Conservation (phyloP, 768 basidiomycete species). For the Lactifluus volemus region DNA sequence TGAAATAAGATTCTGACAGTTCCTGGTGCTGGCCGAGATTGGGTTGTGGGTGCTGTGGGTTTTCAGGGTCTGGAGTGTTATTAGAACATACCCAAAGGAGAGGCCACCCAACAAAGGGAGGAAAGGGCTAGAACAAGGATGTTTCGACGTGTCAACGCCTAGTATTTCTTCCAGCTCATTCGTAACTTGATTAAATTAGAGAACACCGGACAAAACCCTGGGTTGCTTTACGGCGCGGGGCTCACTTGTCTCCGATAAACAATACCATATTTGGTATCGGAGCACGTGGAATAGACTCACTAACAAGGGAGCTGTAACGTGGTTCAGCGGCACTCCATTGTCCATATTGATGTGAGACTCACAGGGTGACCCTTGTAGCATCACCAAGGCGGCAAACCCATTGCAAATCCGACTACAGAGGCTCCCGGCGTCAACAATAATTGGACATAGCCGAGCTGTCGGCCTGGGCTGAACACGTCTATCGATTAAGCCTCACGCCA, state of each 20-base stretch:
- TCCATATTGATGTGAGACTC: background rate
- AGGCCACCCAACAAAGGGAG: background rate
- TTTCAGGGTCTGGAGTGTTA: background rate
- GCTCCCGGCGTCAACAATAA: background rate
- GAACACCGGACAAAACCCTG: background rate
- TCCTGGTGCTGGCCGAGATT: background rate
- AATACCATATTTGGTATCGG: background rate
- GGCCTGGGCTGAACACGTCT: background rate
- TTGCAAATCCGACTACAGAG: background rate
- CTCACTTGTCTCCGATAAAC: background rate
- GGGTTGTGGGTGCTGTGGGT: background rate
- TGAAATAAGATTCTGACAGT: background rate
- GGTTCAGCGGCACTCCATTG: background rate
- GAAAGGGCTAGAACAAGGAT: background rate
- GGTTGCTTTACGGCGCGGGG: background rate
- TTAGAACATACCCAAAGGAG: background rate
- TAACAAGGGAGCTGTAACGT: background rate
- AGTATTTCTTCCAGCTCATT: background rate
- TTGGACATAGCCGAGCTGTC: background rate
- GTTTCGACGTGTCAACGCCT: background rate
- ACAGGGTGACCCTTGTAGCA: background rate
- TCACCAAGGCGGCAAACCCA: background rate
- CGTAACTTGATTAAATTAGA: background rate
- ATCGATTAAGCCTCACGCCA: background rate
- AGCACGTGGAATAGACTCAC: background rate